Percentiles rank a stretch among this genome's conserved stretches.
These are phyloP conservation scores for Dorcoceras hygrometricum DNA, from an alignment of 257 asterid species.

Conservation along the genomic window DNA sequence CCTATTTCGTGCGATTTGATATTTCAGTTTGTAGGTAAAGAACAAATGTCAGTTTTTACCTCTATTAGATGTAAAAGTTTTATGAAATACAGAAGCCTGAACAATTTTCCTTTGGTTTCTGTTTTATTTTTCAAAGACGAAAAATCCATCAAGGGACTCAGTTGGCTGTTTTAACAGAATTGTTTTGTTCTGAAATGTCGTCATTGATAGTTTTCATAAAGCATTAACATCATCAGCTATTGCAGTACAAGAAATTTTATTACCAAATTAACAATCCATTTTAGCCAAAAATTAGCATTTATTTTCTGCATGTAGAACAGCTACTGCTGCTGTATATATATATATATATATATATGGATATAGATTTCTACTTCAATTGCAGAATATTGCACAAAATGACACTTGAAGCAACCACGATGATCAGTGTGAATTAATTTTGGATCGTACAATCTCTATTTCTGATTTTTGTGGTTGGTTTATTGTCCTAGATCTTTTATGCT, in stretches of 20 bases:
- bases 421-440: background rate
- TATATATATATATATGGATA: no score
- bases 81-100: conserved; percentile 4
- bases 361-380: background rate
- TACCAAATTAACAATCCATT: background rate
- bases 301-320: background rate
- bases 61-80: background rate
- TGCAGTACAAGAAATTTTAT: background rate
- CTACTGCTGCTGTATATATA: conserved; percentile 8
- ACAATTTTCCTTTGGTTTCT: background rate
- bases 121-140: background rate
- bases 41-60: background rate
- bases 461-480: conserved; percentile 14
- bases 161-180: conserved; percentile 8
- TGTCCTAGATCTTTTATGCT: conserved; percentile 6
- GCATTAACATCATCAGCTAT: background rate
- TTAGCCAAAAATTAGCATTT: conserved; percentile 1
- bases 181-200: background rate
- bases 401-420: conserved; percentile 6
- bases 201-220: background rate
- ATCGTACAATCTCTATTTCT: background rate
- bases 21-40: background rate
- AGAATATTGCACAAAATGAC: background rate
- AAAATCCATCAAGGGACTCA: background rate
- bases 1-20: background rate